Percentiles rank a stretch among this genome's conserved stretches.
Conservation (phyloP, 768 basidiomycete genomes). For the Pleurotus platypus region DNA sequence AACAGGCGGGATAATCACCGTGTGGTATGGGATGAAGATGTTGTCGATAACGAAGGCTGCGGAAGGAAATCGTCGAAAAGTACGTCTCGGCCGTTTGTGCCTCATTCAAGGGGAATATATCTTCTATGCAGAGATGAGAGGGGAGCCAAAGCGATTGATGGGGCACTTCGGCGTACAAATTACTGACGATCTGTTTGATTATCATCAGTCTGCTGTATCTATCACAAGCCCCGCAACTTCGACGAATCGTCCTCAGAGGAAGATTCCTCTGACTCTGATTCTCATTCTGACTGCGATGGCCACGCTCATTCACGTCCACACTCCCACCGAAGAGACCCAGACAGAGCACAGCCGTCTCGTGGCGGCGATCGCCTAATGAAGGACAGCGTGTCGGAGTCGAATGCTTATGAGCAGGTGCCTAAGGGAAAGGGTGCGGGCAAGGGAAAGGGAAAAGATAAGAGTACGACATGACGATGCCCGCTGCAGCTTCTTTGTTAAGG, state of each 20-base stretch:
- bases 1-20: slow-evolving; percentile 34
- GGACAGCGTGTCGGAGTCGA: slow-evolving; percentile 29
- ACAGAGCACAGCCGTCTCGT: background rate
- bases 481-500: no score
- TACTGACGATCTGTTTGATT: no score
- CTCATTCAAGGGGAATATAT: no score
- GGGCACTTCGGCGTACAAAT: no score
- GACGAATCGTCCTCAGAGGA: slow-evolving; percentile 79
- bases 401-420: slow-evolving; percentile 48
- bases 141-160: no score
- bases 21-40: slow-evolving; percentile 83
- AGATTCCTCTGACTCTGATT: slow-evolving; percentile 40
- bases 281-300: slow-evolving; percentile 36
- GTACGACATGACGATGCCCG: no score
- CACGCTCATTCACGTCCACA: slow-evolving; percentile 21
- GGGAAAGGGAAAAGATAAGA: slow-evolving; percentile 22
- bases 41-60: slow-evolving; percentile 87
- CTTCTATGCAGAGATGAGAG: no score
- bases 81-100: slow-evolving; percentile 32
- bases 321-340: slow-evolving; percentile 9
- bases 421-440: slow-evolving; percentile 29
- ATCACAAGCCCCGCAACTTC: slow-evolving; percentile 75
- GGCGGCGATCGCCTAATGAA: slow-evolving; percentile 11
- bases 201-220: slow-evolving; percentile 91
- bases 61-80: slow-evolving; percentile 94